Evolutionary conservation across 768 basidiomycete species (phyloP), one percentile per base, ranked within the genome.

Genomic region (Nevesoporus exiguus): DNA sequence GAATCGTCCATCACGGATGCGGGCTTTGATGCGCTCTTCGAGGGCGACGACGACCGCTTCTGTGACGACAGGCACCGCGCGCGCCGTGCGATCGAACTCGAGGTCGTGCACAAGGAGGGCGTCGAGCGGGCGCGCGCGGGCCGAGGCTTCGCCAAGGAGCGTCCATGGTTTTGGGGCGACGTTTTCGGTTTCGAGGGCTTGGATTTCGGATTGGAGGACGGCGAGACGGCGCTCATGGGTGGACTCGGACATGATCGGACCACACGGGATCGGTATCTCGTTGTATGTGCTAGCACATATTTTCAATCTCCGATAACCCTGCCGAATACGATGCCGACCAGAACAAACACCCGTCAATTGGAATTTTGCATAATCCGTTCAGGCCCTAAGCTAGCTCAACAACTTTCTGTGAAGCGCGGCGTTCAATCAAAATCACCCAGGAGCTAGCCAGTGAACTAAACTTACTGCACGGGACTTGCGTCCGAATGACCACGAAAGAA

Each of bases 61-160:
- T 1, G 97, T 98, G 51, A 97, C 82, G 42, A 92, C 79, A 15
- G 96, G 97, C 0, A 87, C 86, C 19, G 85, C 79, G 71, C 93
- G 96, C 74, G 86, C 83, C 22, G 86, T 83, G 27, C 93, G 86
- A 56, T 98, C 97, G 59, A 94, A 98, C 52, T 98, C 96, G 29
- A 99, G 80, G 70, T 97, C 92, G 67, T 98, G 90, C 68, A 92
- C 91, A 13, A 99, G 79, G 19, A 98, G 76, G 9, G 90, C 89
- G 70, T 99, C 94, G 67, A 92, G 84, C 5, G 97, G 96, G 48
- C 97, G 81, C 40, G 85, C 72, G 37, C 86, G 81, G 7, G 93
- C 82, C 21, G 81, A 82, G 30, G 93, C 91, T 72, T 98, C 96
- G 45, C 97, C 95, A 77, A 90, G 82, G 27, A 97, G 78, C 7